Conservation (phyloP, 257 asterid species). For the Parsonsia alboflavescens region DNA sequence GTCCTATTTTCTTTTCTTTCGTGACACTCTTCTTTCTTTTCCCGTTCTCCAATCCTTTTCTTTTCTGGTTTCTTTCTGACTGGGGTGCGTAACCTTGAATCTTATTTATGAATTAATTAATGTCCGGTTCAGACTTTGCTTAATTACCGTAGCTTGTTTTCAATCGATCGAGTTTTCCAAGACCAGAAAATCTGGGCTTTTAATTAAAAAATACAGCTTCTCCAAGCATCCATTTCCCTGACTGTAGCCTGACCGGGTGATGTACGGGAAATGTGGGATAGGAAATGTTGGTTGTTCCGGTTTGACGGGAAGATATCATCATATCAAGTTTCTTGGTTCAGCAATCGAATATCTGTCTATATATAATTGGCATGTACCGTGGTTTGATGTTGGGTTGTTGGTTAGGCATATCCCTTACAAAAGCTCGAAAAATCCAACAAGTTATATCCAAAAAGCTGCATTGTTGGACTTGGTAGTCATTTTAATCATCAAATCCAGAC, state of each 20-base stretch:
- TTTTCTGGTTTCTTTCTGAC: neutral
- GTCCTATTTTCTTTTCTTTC: neutral
- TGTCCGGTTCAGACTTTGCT: neutral
- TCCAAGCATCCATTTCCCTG: too few relatives aligned
- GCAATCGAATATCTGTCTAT: neutral
- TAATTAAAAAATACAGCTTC: neutral
- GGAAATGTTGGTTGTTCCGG: slow-evolving; percentile 6
- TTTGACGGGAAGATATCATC: neutral
- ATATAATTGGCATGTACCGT: neutral
- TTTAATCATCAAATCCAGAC: neutral
- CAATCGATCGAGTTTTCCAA: neutral
- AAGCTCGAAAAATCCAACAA: neutral
- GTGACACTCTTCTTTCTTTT: neutral
- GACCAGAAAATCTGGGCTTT: neutral
- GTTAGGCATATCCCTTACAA: neutral
- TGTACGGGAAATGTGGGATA: neutral
- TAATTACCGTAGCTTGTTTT: neutral
- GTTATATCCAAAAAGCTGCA: neutral
- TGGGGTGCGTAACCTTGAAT: neutral
- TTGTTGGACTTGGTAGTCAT: neutral
- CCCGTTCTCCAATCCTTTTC: neutral
- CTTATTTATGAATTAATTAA: neutral
- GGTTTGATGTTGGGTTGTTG: slow-evolving; percentile 6
- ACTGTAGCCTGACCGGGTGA: neutral
- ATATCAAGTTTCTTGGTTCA: neutral